These are phyloP conservation scores for Arctostaphylos glauca DNA, from an alignment of 148 eudicot genomes.

Conservation along the genomic window DNA sequence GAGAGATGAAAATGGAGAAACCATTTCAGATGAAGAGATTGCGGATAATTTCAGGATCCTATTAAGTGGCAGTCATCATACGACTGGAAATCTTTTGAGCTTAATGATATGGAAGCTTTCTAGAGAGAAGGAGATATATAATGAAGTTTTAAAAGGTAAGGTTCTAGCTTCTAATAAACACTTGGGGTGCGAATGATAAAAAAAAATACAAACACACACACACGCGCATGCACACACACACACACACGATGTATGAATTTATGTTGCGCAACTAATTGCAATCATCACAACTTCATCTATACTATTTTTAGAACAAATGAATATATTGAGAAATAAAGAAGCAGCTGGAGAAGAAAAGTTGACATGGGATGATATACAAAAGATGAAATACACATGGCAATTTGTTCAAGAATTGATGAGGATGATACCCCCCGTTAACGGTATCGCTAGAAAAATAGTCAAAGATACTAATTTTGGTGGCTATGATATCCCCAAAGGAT, in stretches of 20 bases:
- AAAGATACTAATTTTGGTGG: slow-evolving; percentile 22
- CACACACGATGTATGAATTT: too few relatives aligned
- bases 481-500: slow-evolving; percentile 24
- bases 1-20: slow-evolving; percentile 12
- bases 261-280: neutral
- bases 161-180: neutral
- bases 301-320: slow-evolving; percentile 15
- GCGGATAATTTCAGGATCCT: slow-evolving; percentile 8
- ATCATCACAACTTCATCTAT: neutral
- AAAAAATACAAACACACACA: neutral
- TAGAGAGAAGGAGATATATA: neutral
- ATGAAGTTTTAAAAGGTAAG: slow-evolving; percentile 7
- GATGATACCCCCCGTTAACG: slow-evolving; percentile 23
- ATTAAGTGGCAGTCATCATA: slow-evolving; percentile 14
- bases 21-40: slow-evolving; percentile 8
- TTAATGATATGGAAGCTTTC: slow-evolving; percentile 23
- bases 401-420: slow-evolving; percentile 28
- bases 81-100: slow-evolving; percentile 17
- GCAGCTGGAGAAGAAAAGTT: neutral
- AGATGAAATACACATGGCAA: slow-evolving; percentile 28
- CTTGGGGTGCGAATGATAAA: too few relatives aligned
- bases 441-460: slow-evolving; percentile 10
- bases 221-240: too few relatives aligned
- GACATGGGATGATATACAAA: slow-evolving; percentile 24
- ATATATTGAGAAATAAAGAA: neutral